These are phyloP conservation scores for Willaertia magna DNA, from an alignment of 208 protist species.

Conservation along the genomic window DNA sequence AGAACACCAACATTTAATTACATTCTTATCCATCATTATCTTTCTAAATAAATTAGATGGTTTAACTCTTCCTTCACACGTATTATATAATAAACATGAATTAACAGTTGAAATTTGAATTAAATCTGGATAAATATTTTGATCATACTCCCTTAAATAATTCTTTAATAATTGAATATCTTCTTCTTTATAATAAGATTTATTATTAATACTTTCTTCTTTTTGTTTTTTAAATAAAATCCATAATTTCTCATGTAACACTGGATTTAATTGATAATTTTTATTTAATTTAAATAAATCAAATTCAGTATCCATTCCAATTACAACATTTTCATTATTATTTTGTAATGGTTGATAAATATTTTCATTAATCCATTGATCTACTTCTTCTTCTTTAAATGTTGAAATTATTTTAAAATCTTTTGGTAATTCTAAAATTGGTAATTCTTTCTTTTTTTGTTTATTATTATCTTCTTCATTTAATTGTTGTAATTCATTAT, in stretches of 20 bases:
- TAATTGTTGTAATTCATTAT: too few species aligned
- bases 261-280: not conserved
- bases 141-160: not conserved
- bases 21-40: not conserved
- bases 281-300: not conserved
- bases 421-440: not conserved
- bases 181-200: not conserved
- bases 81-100: not conserved
- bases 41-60: not conserved
- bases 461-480: too few species aligned
- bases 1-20: not conserved
- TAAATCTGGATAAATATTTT: not conserved
- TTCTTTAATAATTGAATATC: not conserved
- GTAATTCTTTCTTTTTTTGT: too few species aligned
- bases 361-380: not conserved
- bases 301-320: not conserved
- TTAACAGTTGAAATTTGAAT: not conserved
- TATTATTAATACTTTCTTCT: not conserved
- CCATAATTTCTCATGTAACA: not conserved
- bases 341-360: not conserved
- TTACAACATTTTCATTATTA: not conserved
- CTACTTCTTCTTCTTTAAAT: not conserved
- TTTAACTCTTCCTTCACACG: not conserved
- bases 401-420: not conserved
- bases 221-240: not conserved